Evolutionary conservation across 441 rosid species (phyloP), one percentile per base, ranked within the genome.

Genomic region (Erysimum cheiri): DNA sequence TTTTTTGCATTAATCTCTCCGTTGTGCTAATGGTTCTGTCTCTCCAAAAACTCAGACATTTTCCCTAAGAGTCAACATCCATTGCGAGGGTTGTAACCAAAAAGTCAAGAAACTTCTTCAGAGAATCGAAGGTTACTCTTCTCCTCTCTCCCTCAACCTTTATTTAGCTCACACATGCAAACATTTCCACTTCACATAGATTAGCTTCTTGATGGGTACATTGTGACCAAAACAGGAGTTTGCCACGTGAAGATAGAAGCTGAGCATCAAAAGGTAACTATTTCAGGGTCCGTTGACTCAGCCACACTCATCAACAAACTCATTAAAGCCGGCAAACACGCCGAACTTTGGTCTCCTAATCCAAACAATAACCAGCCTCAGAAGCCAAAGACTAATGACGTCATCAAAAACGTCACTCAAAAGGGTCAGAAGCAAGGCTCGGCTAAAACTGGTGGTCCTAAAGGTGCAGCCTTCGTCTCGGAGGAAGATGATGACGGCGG

Each of bases 51-150:
- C 57, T 24, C 88, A 89, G 97, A 89, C 87, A 46, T 86, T 75
- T 77, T 82, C 85, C 72, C 92, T 91, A 24, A 88, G 81, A 83
- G 97, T 91, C 75, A 88, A 80, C 85, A 85, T 91, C 3, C 96
- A 91, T 40, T 91, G 97, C 70, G 91, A 88, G 76, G 97, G 97
- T 11, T 91, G 97, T 82, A 89, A 84, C 84, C 85, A 84, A 70
- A 89, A 88, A 77, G 97, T 91, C 71, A 91, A 89, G 87, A 91
- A 91, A 78, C 81, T 86, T 32, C 88, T 91, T 55, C 97, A 86
- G 80, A 89, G 85, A 61, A 89, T 85, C 78, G 97, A 89, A 85
- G 97, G 97, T 91, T 67, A 36, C 68, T 71, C 50, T 68, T 60
- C 69, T 74, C 47, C 28, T 10, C 28, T 17, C 4, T 56, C 32